Conservation (phyloP, 2,329 filamentous ascomycete genomes). For the Neopestalotiopsis sp. region DNA sequence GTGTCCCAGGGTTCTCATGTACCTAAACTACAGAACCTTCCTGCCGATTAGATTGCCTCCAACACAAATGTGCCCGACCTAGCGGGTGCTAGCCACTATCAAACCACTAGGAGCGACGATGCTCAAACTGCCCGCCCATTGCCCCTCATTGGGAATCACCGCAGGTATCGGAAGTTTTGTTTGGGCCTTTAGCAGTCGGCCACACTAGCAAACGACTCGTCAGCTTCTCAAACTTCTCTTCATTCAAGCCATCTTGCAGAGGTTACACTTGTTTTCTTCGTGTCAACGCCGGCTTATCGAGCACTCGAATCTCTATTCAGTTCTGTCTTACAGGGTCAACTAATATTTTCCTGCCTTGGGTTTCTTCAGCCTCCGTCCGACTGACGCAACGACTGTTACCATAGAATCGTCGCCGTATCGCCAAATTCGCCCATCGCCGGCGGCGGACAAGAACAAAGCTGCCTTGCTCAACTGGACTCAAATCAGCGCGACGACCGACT, state of each 20-base stretch:
- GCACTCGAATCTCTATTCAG: not conserved
- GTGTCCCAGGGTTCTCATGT: no score
- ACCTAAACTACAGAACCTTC: not conserved
- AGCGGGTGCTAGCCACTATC: not conserved
- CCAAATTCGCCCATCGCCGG: not conserved
- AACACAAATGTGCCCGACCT: not conserved
- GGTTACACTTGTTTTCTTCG: no score
- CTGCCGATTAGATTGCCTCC: not conserved
- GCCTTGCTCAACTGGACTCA: not conserved
- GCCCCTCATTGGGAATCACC: slow-evolving; percentile 3
- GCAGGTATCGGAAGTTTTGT: not conserved
- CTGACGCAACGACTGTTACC: not conserved
- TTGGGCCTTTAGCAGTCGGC: not conserved
- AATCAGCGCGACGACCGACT: not conserved
- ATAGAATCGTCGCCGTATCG: slow-evolving; percentile 8
- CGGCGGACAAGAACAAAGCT: slow-evolving; percentile 11
- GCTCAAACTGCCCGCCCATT: not conserved
- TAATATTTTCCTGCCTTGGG: not conserved
- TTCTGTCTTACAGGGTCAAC: not conserved
- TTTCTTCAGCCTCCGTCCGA: not conserved
- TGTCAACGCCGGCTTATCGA: no score
- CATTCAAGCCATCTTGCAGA: no score
- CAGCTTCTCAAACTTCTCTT: no score
- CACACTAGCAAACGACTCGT: no score
- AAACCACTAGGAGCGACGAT: slow-evolving; percentile 9